Conservation (phyloP, 805 yeast species). For the Pichia gijzeniarum region DNA sequence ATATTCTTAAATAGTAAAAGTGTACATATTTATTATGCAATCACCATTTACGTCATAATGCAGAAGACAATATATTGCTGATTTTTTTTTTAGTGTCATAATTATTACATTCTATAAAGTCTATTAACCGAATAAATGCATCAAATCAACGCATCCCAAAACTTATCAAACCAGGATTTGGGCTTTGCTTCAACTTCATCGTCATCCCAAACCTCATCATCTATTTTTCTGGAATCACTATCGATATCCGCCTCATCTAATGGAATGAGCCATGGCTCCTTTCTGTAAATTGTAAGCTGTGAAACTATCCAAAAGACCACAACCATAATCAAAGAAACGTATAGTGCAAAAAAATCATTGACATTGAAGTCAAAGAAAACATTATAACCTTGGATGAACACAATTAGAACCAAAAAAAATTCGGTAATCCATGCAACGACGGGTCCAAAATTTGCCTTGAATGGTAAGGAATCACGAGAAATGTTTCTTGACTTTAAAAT, state of each 20-base stretch:
- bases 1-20: too few species aligned
- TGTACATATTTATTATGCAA: too few species aligned
- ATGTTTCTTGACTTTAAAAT: conserved; percentile 58
- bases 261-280: conserved; percentile 40
- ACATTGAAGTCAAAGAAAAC: conserved; percentile 53
- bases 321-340: conserved; percentile 61
- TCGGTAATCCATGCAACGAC: conserved; percentile 58
- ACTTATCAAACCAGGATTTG: conserved; percentile 6
- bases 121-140: too few species aligned
- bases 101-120: too few species aligned
- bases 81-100: too few species aligned
- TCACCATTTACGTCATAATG: too few species aligned
- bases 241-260: conserved; percentile 54
- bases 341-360: conserved; percentile 58
- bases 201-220: conserved; percentile 51
- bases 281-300: conserved; percentile 45
- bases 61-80: too few species aligned
- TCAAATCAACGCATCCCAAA: too few species aligned
- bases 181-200: conserved; percentile 28
- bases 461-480: conserved; percentile 63
- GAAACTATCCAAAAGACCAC: conserved; percentile 44
- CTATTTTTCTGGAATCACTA: conserved; percentile 16
- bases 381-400: conserved; percentile 65
- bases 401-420: conserved; percentile 46
- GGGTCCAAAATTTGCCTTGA: conserved; percentile 68